Evolutionary conservation across 2,329 filamentous ascomycete species (phyloP).

Genomic region (Arthrobotrys entomopaga): DNA sequence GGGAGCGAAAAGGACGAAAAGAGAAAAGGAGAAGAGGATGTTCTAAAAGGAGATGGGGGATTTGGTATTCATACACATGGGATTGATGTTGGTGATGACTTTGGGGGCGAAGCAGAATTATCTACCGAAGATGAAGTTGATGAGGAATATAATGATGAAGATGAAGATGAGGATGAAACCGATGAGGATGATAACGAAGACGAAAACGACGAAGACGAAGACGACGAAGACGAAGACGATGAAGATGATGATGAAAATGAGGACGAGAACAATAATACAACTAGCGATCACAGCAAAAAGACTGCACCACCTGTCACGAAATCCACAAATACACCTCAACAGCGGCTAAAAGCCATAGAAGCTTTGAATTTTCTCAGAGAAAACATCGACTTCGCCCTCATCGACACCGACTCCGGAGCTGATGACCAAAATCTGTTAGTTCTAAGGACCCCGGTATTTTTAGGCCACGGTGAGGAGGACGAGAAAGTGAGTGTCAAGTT

Average conservation of each 20-base stretch:
- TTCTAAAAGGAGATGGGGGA: constrained; percentile 37
- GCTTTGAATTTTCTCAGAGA: constrained; percentile 32
- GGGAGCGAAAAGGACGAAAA: constrained; percentile 47
- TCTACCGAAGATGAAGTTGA: constrained; percentile 33
- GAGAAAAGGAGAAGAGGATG: constrained; percentile 27
- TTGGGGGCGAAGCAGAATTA: constrained; percentile 1
- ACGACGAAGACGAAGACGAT: constrained; percentile 47
- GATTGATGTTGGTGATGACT: constrained; percentile 15
- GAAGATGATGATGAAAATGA: constrained; percentile 59
- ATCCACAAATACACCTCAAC: not conserved
- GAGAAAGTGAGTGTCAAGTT: constrained; percentile 61
- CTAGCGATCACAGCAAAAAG: constrained; percentile 47
- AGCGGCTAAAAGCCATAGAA: constrained; percentile 11
- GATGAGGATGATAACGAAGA: constrained; percentile 48
- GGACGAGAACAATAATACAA: constrained; percentile 60
- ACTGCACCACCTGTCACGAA: not conserved
- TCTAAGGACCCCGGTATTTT: constrained; percentile 62
- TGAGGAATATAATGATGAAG: constrained; percentile 7
- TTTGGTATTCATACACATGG: constrained; percentile 7
- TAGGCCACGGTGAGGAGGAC: constrained; percentile 64
- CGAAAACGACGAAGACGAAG: constrained; percentile 19
- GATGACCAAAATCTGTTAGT: not conserved
- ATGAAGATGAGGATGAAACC: constrained; percentile 14
- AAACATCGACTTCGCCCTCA: constrained; percentile 16
- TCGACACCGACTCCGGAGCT: constrained; percentile 35